Conservation (phyloP, 2,329 filamentous ascomycete genomes). For the Colletotrichum cereale region DNA sequence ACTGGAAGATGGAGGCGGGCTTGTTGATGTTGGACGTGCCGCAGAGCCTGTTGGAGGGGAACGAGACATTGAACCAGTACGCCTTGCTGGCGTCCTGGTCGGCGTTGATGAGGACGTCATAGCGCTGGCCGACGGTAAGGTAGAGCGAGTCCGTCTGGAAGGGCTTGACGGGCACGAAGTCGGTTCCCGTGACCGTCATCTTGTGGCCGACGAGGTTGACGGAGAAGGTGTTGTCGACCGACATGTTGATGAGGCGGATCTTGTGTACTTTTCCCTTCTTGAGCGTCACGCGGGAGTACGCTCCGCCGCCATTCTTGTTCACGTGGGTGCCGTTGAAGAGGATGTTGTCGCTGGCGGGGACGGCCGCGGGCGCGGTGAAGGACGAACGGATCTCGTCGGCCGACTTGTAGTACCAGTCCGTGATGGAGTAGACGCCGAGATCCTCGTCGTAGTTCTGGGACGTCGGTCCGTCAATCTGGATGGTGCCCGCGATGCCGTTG, state of each 20-base stretch:
- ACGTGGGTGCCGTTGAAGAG: constrained; percentile 59
- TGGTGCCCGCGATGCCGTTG: constrained; percentile 64
- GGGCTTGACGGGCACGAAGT: constrained; percentile 72
- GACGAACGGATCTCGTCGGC: constrained; percentile 46
- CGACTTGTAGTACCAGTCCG: constrained; percentile 64
- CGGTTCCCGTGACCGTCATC: constrained; percentile 74
- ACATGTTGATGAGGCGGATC: constrained; percentile 70
- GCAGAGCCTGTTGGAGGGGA: constrained; percentile 48
- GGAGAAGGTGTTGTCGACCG: constrained; percentile 62
- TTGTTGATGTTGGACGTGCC: constrained; percentile 48
- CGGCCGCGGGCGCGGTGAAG: constrained; percentile 40
- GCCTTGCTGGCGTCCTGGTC: constrained; percentile 43
- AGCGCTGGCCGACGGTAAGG: constrained; percentile 69
- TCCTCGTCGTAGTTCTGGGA: constrained; percentile 69
- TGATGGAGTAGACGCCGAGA: constrained; percentile 65
- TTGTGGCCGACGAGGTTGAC: constrained; percentile 72
- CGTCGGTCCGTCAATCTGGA: constrained; percentile 63
- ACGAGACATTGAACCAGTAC: constrained; percentile 54
- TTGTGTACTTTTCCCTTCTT: constrained; percentile 66
- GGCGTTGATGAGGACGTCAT: constrained; percentile 54
- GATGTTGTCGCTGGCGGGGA: constrained; percentile 51
- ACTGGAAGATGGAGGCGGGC: constrained; percentile 56
- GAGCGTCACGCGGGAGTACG: constrained; percentile 63
- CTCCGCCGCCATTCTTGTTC: constrained; percentile 45
- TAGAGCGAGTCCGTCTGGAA: constrained; percentile 73